A percentile compares a stretch with the other conserved stretches of the same genome.
Conservation (phyloP, 257 asterid species). For the Capsicum baccatum region DNA sequence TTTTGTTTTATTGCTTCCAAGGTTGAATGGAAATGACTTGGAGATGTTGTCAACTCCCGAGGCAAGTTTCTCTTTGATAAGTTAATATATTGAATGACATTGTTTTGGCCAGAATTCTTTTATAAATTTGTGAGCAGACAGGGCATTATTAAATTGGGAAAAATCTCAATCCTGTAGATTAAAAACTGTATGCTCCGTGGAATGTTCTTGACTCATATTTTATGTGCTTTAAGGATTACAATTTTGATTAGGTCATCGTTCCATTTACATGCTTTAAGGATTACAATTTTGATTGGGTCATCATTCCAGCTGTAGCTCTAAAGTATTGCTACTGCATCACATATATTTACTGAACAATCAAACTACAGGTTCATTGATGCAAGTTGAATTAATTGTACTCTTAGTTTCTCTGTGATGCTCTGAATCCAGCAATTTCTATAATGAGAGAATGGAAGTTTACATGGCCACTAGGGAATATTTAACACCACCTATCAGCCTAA, state of each 20-base stretch:
- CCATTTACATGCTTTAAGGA: background rate
- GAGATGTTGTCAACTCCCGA: slow-evolving; percentile 67
- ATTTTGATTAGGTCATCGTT: background rate
- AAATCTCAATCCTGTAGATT: slow-evolving; percentile 16
- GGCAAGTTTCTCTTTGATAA: slow-evolving; percentile 54
- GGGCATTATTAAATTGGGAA: background rate
- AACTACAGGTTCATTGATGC: background rate
- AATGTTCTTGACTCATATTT: background rate
- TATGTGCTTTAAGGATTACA: background rate
- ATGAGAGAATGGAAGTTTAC: background rate
- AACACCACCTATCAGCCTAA: background rate
- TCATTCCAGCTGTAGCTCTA: background rate
- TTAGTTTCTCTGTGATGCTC: background rate
- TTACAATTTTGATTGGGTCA: background rate
- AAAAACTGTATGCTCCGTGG: background rate
- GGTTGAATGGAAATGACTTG: slow-evolving; percentile 62
- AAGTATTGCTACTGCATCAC: background rate
- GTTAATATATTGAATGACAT: background rate
- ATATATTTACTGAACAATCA: background rate
- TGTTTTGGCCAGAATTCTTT: background rate
- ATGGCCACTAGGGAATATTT: background rate
- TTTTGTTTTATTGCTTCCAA: slow-evolving; percentile 69
- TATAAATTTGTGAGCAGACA: slow-evolving; percentile 5
- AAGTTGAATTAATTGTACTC: background rate
- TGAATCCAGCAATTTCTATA: background rate